Evolutionary conservation across 2,329 filamentous ascomycete genomes (phyloP), one percentile per base, ranked within the genome.

Genomic region (Paecilomyces formosus): DNA sequence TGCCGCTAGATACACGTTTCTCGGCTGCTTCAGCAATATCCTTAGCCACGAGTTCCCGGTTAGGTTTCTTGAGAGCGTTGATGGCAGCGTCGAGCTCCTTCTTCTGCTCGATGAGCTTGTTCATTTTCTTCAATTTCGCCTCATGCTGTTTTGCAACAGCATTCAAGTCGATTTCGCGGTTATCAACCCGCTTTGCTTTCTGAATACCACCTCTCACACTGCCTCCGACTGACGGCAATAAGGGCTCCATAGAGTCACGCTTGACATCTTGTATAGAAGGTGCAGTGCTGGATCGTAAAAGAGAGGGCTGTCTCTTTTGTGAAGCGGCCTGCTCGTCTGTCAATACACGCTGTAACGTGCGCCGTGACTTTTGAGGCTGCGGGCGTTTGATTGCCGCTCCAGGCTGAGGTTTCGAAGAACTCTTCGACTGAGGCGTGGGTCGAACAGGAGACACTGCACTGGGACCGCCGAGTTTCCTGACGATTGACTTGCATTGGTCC

Each of bases 71-170:
- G 3, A 81, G 66, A 0, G 77, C 72, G 24, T 72, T 66, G 59
- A 81, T 81, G 28, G 79, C 78, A 26, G 75, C 76, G 60, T 78
- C 76, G 9, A 81, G 70, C 60, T 81, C 77, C 59, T 72, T 76
- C 67, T 78, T 78, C 59, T 79, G 76, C 30, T 79, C 76, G 24
- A 74, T 68, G 12, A 78, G 65, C 60, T 74, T 70, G 58, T 78
- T 74, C 57, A 78, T 75, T 62, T 77, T 78, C 62, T 73, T 75
- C 49, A 78, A 61, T 61, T 80, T 81, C 9, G 72, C 68, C 60
- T 80, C 76, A 55, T 76, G 75, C 55, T 74, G 72, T 55, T 75
- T 74, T 8, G 76, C 72, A 57, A 74, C 72, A 2, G 76, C 75
- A 54, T 74, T 72, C 9, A 81, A 70, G 62, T 81, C 79, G 51